Percentiles rank a stretch among this genome's conserved stretches.
phyloP scores from a whole-genome alignment of 2,329 filamentous ascomycete species.

The Dryadomyces quercus-mongolicae region DNA sequence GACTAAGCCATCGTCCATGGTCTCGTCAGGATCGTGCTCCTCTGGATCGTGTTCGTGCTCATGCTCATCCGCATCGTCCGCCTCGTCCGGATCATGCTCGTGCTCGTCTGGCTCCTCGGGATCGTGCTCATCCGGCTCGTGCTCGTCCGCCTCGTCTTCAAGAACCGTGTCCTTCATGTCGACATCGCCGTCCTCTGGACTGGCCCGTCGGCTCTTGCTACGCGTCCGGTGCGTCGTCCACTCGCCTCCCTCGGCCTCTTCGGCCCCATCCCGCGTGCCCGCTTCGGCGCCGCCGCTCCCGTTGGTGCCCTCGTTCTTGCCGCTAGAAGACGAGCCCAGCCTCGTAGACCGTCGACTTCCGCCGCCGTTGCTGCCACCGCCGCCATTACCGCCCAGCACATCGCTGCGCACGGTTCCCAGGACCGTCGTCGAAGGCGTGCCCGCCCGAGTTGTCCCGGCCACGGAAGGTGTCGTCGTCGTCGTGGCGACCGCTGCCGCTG shows the following conservation, averaged over 20 bases:
- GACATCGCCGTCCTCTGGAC: background rate
- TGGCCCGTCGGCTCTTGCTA: background rate
- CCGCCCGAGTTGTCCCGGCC: background rate
- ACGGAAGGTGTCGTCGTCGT: conserved; percentile 10
- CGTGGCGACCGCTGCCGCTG: conserved; percentile 35
- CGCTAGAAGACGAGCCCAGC: background rate
- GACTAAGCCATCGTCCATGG: background rate
- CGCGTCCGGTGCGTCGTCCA: background rate
- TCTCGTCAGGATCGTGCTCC: conserved; percentile 6
- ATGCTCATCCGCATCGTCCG: too few relatives aligned
- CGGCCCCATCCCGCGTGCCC: background rate
- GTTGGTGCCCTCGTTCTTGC: conserved; percentile 2
- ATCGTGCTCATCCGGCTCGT: background rate
- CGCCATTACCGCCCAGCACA: conserved; percentile 10
- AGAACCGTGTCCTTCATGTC: background rate
- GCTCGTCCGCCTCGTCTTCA: background rate
- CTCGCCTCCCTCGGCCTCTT: background rate
- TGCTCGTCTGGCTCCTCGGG: background rate
- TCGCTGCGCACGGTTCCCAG: too few relatives aligned
- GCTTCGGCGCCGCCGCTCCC: background rate
- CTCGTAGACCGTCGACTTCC: conserved; percentile 9
- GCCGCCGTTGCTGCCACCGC: conserved; percentile 17
- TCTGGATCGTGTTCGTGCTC: background rate
- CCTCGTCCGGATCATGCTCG: background rate
- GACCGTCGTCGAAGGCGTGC: too few relatives aligned